Evolutionary conservation across 2,329 filamentous ascomycete genomes (phyloP).

Genomic region (Alternaria sp.): DNA sequence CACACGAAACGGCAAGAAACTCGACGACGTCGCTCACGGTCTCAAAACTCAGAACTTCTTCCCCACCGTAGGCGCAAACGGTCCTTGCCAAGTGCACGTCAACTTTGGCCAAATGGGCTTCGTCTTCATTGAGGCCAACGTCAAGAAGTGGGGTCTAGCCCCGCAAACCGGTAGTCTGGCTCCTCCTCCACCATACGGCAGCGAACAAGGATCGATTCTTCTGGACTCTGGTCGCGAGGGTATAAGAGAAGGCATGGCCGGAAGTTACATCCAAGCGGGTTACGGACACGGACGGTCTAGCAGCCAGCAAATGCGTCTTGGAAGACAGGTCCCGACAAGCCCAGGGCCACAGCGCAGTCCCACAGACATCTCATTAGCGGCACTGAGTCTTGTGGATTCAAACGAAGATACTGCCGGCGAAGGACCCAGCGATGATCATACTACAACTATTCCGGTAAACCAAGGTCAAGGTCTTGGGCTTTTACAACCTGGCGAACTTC

Average conservation of each 20-base stretch:
- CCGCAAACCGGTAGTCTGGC: constrained; percentile 95
- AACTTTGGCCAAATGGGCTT: constrained; percentile 99
- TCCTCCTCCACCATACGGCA: constrained; percentile 94
- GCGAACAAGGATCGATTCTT: constrained; percentile 94
- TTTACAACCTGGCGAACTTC: constrained; percentile 51
- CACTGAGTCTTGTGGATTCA: constrained; percentile 76
- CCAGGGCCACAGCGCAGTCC: constrained; percentile 90
- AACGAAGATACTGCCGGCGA: constrained; percentile 74
- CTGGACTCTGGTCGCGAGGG: constrained; percentile 78
- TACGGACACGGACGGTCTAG: constrained; percentile 74
- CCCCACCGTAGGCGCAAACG: constrained; percentile 94
- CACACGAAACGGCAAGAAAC: constrained; percentile 95
- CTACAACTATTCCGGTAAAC: constrained; percentile 20
- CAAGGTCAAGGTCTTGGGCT: constrained; percentile 45
- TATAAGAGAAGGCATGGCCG: constrained; percentile 62
- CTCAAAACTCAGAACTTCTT: constrained; percentile 97
- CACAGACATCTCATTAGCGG: constrained; percentile 93
- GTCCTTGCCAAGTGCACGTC: constrained; percentile 90
- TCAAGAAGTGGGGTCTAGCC: constrained; percentile 99
- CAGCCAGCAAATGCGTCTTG: constrained; percentile 79
- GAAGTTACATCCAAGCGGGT: constrained; percentile 57
- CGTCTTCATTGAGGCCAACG: constrained; percentile 98
- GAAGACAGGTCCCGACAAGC: constrained; percentile 74
- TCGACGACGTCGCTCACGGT: constrained; percentile 93
- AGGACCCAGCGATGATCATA: constrained; percentile 66